Percentiles rank a stretch among this genome's conserved stretches.
These are phyloP conservation scores for Fragaria ananassa DNA, from an alignment of 306 rosid genomes.

Conservation along the genomic window DNA sequence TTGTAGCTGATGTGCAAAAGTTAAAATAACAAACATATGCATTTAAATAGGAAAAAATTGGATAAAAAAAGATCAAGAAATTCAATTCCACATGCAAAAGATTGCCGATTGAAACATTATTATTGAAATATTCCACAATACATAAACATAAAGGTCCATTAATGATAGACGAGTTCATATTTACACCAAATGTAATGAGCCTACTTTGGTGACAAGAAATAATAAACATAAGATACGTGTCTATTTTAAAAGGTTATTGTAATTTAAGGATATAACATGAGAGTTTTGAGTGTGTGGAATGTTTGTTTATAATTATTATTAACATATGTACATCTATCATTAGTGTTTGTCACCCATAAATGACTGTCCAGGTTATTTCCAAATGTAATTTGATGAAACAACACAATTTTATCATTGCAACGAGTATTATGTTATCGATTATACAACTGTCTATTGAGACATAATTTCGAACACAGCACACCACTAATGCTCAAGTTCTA, in stretches of 20 bases:
- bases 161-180: not conserved
- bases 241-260: no score
- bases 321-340: no score
- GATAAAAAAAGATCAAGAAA: constrained; percentile 21
- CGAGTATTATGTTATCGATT: not conserved
- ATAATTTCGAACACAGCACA: not conserved
- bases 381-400: not conserved
- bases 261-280: no score
- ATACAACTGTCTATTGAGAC: not conserved
- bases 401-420: no score
- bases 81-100: not conserved
- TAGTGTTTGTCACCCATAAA: no score
- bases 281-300: no score
- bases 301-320: no score
- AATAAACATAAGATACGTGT: no score
- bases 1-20: constrained; percentile 40
- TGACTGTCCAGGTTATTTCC: no score
- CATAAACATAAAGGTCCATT: not conserved
- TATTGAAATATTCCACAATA: not conserved
- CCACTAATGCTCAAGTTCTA: not conserved
- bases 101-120: not conserved
- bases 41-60: constrained; percentile 31
- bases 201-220: accelerated
- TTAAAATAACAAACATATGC: constrained; percentile 16
- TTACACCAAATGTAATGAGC: no score